A percentile compares a stretch with the other conserved stretches of the same genome.
phyloP scores from a whole-genome alignment of 306 rosid genomes.

The Fagus sylvatica region DNA sequence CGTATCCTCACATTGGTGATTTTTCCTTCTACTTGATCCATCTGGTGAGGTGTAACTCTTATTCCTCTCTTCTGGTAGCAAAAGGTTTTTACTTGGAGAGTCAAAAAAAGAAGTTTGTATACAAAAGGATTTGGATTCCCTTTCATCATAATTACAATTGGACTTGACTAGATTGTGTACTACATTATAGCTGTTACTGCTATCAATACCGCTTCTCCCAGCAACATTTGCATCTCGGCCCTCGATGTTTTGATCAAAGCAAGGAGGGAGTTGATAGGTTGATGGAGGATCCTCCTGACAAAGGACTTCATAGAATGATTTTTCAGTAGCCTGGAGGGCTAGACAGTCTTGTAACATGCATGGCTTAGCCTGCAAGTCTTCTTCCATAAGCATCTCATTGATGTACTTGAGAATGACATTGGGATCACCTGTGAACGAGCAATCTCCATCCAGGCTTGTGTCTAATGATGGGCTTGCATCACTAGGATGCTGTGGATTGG shows the following conservation, averaged over 20 bases:
- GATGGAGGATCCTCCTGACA: conserved; percentile 43
- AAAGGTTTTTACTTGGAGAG: not conserved
- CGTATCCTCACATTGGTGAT: conserved; percentile 12
- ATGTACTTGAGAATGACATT: conserved; percentile 59
- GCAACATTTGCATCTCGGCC: conserved; percentile 20
- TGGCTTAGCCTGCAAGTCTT: conserved; percentile 57
- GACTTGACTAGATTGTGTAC: conserved; percentile 32
- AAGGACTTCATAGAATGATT: conserved; percentile 72
- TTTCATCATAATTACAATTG: conserved; percentile 18
- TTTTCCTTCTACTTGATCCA: conserved; percentile 39
- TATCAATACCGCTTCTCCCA: conserved; percentile 16
- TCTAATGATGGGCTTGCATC: conserved; percentile 10
- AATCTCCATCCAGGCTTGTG: conserved; percentile 38
- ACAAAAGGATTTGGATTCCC: conserved; percentile 26
- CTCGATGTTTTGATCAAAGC: conserved; percentile 11
- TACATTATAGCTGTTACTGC: conserved; percentile 25
- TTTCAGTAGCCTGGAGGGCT: conserved; percentile 81
- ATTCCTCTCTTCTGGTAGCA: conserved; percentile 26
- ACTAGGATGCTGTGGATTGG: conserved; percentile 12
- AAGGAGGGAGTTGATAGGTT: not conserved
- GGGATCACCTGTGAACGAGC: conserved; percentile 39
- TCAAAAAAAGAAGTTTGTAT: not conserved
- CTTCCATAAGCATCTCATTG: conserved; percentile 78
- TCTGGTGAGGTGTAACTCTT: conserved; percentile 1
- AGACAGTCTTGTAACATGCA: conserved; percentile 76